Percentiles rank a stretch among this genome's conserved stretches.
phyloP scores from a whole-genome alignment of 2,329 filamentous ascomycete species.

The Orbilia quercus region DNA sequence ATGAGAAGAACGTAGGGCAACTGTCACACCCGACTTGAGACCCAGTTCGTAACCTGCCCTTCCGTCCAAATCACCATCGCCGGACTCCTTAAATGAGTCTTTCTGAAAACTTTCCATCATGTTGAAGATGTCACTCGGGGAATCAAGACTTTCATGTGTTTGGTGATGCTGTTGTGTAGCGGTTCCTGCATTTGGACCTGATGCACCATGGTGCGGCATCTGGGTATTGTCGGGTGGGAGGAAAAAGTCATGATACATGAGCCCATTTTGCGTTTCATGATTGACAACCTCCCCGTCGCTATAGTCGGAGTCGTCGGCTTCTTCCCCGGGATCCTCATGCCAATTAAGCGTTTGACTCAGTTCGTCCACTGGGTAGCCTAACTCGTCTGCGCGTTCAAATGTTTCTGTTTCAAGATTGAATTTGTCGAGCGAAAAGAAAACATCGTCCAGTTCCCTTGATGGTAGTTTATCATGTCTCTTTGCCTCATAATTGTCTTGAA shows the following conservation, averaged over 20 bases:
- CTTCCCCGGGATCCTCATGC: conserved; percentile 69
- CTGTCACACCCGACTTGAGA: conserved; percentile 74
- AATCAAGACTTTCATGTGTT: conserved; percentile 74
- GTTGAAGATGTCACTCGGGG: conserved; percentile 64
- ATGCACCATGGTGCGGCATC: conserved; percentile 86
- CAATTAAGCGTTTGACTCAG: conserved; percentile 85
- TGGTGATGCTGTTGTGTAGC: conserved; percentile 61
- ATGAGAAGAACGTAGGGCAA: conserved; percentile 80
- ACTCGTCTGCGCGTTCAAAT: conserved; percentile 83
- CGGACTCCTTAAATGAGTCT: conserved; percentile 79
- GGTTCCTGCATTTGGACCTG: conserved; percentile 95
- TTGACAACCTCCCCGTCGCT: conserved; percentile 71
- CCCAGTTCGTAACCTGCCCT: conserved; percentile 73
- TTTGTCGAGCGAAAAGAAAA: conserved; percentile 96
- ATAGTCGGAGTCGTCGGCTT: conserved; percentile 61
- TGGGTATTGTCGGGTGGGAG: conserved; percentile 71
- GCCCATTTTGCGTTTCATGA: conserved; percentile 74
- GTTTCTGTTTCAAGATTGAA: conserved; percentile 95
- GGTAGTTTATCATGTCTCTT: conserved; percentile 62
- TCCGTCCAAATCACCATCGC: conserved; percentile 55
- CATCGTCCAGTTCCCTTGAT: conserved; percentile 80
- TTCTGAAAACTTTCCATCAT: conserved; percentile 88
- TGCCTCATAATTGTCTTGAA: not conserved
- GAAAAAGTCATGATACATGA: conserved; percentile 65
- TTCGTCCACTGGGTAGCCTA: conserved; percentile 67